Percentiles rank a stretch among this genome's conserved stretches.
phyloP scores from a whole-genome alignment of 257 asterid genomes.

The Solanum sparsipilum region DNA sequence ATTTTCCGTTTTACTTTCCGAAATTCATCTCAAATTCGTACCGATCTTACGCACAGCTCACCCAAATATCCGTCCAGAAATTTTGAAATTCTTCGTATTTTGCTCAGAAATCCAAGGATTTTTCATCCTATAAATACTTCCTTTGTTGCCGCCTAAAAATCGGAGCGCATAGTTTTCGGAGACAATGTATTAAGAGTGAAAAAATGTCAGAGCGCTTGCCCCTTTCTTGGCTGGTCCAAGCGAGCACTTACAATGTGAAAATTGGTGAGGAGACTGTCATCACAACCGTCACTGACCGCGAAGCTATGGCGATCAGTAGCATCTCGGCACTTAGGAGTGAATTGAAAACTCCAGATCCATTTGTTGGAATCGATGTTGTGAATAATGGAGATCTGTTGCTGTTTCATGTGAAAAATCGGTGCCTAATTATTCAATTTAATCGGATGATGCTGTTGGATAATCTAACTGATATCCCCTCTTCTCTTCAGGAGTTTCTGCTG shows the following conservation, averaged over 20 bases:
- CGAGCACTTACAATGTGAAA: background rate
- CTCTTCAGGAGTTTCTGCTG: background rate
- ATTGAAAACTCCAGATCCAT: background rate
- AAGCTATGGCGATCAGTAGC: background rate
- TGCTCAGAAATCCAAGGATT: background rate
- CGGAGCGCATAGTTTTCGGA: background rate
- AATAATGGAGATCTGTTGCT: background rate
- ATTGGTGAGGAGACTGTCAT: background rate
- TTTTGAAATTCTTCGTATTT: no score
- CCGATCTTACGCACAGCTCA: no score
- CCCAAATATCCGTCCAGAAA: no score
- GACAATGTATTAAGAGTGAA: background rate
- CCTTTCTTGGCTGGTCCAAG: background rate
- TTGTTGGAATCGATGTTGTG: background rate
- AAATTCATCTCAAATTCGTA: no score
- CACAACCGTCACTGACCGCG: background rate
- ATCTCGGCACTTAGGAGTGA: background rate
- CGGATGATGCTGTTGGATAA: background rate
- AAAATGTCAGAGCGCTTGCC: background rate
- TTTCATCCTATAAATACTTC: background rate
- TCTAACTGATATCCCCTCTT: background rate
- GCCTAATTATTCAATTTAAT: background rate
- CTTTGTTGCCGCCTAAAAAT: background rate
- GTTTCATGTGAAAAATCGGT: background rate
- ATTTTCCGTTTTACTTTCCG: background rate